phyloP scores from a whole-genome alignment of 2,329 filamentous ascomycete genomes.

The Microcera coccophila region DNA sequence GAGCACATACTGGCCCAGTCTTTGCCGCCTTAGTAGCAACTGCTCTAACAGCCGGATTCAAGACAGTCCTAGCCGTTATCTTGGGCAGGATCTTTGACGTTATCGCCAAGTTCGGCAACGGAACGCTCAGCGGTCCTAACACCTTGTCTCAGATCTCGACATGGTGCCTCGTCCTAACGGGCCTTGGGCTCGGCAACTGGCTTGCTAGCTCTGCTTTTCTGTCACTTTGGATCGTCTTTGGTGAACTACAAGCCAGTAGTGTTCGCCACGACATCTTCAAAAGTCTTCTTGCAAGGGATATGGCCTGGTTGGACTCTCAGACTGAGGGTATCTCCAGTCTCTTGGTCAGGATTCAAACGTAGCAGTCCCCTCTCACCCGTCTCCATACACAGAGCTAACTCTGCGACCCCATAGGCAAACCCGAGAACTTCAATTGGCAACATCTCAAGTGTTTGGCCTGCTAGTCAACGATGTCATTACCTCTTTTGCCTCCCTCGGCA shows the following conservation, averaged over 20 bases:
- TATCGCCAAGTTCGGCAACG: constrained; percentile 63
- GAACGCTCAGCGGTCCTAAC: constrained; percentile 43
- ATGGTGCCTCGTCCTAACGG: constrained; percentile 60
- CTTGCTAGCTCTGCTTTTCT: constrained; percentile 64
- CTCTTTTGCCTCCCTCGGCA: constrained; percentile 58
- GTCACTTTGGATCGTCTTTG: constrained; percentile 69
- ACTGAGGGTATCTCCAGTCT: constrained; percentile 69
- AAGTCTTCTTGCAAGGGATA: constrained; percentile 65
- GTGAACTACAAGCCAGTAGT: constrained; percentile 71
- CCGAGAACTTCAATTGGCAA: constrained; percentile 74
- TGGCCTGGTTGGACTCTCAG: constrained; percentile 77
- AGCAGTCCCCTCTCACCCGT: constrained; percentile 9
- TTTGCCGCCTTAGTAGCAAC: constrained; percentile 53
- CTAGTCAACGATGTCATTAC: constrained; percentile 62
- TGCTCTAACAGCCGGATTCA: constrained; percentile 56
- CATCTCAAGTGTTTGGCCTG: constrained; percentile 74
- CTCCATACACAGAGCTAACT: not conserved
- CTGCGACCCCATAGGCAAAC: constrained; percentile 58
- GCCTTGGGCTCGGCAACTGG: constrained; percentile 63
- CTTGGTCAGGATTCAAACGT: constrained; percentile 70
- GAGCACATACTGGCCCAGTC: constrained; percentile 54
- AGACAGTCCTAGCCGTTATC: constrained; percentile 64
- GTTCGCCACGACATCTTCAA: constrained; percentile 63
- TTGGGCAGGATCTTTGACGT: constrained; percentile 72
- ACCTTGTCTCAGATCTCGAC: constrained; percentile 54